phyloP scores from a whole-genome alignment of 2,329 filamentous ascomycete genomes.

The Venturia carpophila region DNA sequence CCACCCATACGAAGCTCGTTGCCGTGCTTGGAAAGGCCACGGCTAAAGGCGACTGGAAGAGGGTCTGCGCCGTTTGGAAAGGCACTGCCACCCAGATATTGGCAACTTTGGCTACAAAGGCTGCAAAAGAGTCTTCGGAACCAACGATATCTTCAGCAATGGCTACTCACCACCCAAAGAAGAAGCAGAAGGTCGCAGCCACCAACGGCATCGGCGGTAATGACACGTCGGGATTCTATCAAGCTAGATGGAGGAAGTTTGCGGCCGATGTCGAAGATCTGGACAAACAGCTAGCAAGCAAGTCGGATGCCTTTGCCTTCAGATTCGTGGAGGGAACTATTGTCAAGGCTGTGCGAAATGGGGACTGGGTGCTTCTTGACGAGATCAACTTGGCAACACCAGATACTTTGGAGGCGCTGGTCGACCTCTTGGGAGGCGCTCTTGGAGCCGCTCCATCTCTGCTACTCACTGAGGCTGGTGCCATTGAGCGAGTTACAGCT shows the following conservation, averaged over 20 bases:
- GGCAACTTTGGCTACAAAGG: not conserved
- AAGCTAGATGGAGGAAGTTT: slow-evolving; percentile 66
- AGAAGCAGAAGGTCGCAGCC: slow-evolving; percentile 39
- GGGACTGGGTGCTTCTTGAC: slow-evolving; percentile 93
- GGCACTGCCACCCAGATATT: slow-evolving; percentile 51
- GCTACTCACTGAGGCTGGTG: slow-evolving; percentile 84
- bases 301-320: slow-evolving; percentile 76
- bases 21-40: slow-evolving; percentile 72
- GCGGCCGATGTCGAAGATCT: slow-evolving; percentile 66
- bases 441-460: slow-evolving; percentile 65
- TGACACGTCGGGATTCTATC: slow-evolving; percentile 9
- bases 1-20: slow-evolving; percentile 69
- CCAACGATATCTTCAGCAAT: not conserved
- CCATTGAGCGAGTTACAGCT: slow-evolving; percentile 80
- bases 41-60: slow-evolving; percentile 78
- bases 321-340: slow-evolving; percentile 95
- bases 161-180: slow-evolving; percentile 43
- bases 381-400: slow-evolving; percentile 95
- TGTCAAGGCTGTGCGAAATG: slow-evolving; percentile 89
- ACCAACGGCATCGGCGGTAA: not conserved
- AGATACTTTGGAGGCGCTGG: slow-evolving; percentile 89
- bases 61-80: slow-evolving; percentile 75
- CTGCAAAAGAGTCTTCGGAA: not conserved
- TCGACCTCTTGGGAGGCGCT: slow-evolving; percentile 73
- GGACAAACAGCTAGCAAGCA: slow-evolving; percentile 66